Percentiles rank a stretch among this genome's conserved stretches.
Conservation (phyloP, 495 filamentous ascomycete genomes). For the Aspergillus biplanus region DNA sequence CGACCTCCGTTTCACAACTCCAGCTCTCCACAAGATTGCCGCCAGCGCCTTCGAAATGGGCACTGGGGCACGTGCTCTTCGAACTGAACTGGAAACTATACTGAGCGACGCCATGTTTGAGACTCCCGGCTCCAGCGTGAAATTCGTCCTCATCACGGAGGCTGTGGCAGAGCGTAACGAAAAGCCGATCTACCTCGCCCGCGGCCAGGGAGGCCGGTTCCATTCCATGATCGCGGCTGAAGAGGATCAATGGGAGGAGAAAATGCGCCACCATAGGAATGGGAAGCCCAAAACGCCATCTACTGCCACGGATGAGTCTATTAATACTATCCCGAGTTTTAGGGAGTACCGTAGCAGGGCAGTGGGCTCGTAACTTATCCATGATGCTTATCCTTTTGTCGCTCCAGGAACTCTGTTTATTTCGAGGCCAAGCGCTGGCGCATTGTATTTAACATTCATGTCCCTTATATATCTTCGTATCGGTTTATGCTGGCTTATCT, state of each 20-base stretch:
- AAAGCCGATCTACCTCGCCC: conserved; percentile 61
- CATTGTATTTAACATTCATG: not conserved
- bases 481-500: not conserved
- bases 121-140: conserved; percentile 71
- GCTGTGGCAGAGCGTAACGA: conserved; percentile 67
- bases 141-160: conserved; percentile 77
- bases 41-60: conserved; percentile 72
- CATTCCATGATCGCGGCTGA: conserved; percentile 61
- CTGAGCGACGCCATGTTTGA: conserved; percentile 92
- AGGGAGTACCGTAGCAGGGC: conserved; percentile 57
- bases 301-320: conserved; percentile 29
- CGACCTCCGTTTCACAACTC: conserved; percentile 79
- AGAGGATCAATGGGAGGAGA: conserved; percentile 65
- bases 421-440: not conserved
- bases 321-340: conserved; percentile 44
- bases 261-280: conserved; percentile 36
- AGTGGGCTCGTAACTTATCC: conserved; percentile 25
- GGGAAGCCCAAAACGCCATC: conserved; percentile 30
- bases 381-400: not conserved
- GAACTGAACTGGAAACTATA: conserved; percentile 87
- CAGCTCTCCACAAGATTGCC: conserved; percentile 78
- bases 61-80: conserved; percentile 84
- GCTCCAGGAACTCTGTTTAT: not conserved
- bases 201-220: conserved; percentile 63
- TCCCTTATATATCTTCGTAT: not conserved